Conservation (phyloP, 2,329 filamentous ascomycete species). For the Trichoderma endophyticum region DNA sequence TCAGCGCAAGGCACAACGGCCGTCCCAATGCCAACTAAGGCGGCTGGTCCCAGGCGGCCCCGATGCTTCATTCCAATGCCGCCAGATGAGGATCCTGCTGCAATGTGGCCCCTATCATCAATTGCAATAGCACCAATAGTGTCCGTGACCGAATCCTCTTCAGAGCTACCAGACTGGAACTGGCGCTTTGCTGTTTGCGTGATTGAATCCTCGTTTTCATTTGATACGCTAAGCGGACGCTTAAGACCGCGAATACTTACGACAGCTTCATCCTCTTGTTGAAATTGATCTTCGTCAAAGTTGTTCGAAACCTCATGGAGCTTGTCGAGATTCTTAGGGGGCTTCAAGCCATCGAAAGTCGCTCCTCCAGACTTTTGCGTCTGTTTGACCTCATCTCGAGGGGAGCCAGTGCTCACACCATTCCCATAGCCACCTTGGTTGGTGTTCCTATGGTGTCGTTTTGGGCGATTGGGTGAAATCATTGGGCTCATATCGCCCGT, state of each 20-base stretch:
- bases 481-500: not conserved
- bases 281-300: conserved; percentile 12
- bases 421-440: not conserved
- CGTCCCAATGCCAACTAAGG: conserved; percentile 86
- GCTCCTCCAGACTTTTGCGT: not conserved
- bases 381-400: not conserved
- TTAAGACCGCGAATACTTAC: conserved; percentile 34
- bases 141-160: conserved; percentile 72
- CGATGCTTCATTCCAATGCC: conserved; percentile 98
- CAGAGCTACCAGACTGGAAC: conserved; percentile 24
- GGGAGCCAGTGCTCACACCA: conserved; percentile 7
- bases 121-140: conserved; percentile 96
- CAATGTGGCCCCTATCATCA: conserved; percentile 80
- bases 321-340: not conserved
- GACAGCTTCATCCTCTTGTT: not conserved
- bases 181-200: conserved; percentile 22
- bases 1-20: conserved; percentile 77
- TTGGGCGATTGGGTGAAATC: not conserved
- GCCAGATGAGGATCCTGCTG: conserved; percentile 91
- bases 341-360: not conserved
- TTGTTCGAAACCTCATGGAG: conserved; percentile 3
- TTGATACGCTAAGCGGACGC: conserved; percentile 27
- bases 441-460: not conserved
- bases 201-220: conserved; percentile 8
- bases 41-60: conserved; percentile 87